A percentile compares a stretch with the other conserved stretches of the same genome.
These are phyloP conservation scores for Neonectria magnoliae DNA, from an alignment of 2,329 filamentous ascomycete genomes.

Conservation along the genomic window DNA sequence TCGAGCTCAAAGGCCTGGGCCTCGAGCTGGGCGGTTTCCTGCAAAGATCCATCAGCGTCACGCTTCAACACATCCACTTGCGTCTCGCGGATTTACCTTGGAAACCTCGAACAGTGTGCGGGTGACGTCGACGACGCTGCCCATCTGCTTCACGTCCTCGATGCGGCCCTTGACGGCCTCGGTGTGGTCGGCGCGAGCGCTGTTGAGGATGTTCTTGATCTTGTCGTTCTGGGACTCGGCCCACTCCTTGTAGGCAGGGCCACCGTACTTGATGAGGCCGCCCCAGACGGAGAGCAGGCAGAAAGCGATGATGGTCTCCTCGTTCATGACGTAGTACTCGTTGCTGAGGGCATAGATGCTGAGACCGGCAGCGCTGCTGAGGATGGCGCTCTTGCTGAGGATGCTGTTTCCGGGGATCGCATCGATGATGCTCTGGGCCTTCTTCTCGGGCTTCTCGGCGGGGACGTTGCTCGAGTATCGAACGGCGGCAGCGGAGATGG, in stretches of 20 bases:
- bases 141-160: slow-evolving; percentile 92
- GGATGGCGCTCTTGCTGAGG: slow-evolving; percentile 95
- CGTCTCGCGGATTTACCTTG: slow-evolving; percentile 72
- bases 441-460: slow-evolving; percentile 90
- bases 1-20: slow-evolving; percentile 96
- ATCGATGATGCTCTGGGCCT: slow-evolving; percentile 95
- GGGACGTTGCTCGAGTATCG: slow-evolving; percentile 82
- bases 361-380: slow-evolving; percentile 90
- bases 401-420: slow-evolving; percentile 91
- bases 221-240: slow-evolving; percentile 88
- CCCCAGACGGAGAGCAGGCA: slow-evolving; percentile 93
- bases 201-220: slow-evolving; percentile 95
- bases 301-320: slow-evolving; percentile 95
- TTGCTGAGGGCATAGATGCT: slow-evolving; percentile 97
- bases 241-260: slow-evolving; percentile 92
- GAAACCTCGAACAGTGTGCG: slow-evolving; percentile 97
- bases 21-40: slow-evolving; percentile 98
- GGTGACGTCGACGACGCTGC: slow-evolving; percentile 93
- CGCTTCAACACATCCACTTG: slow-evolving; percentile 17
- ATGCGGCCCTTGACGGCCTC: slow-evolving; percentile 95
- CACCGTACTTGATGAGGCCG: slow-evolving; percentile 91
- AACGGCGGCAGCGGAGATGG: slow-evolving; percentile 73
- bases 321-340: slow-evolving; percentile 99
- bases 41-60: slow-evolving; percentile 38
- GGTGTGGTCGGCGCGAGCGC: slow-evolving; percentile 93